Percentiles rank a stretch among this genome's conserved stretches.
Evolutionary conservation across 805 yeast species (phyloP).

Genomic region (Sugiyamaella smithiae): DNA sequence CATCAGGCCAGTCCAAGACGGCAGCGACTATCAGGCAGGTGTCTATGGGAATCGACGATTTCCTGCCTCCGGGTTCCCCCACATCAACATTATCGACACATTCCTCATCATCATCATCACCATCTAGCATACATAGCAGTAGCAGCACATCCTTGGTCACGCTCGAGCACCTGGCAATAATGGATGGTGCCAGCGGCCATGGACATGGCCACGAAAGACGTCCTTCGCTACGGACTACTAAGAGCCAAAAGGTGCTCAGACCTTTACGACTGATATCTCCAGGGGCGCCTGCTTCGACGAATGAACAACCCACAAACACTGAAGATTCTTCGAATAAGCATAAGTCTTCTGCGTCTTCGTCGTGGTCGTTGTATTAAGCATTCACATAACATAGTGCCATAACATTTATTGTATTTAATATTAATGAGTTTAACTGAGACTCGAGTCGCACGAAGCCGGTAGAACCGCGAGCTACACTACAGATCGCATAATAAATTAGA

Average conservation of each 20-base stretch:
- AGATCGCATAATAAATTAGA: too few species aligned
- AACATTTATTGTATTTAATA: too few species aligned
- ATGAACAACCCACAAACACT: too few species aligned
- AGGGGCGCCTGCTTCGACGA: too few species aligned
- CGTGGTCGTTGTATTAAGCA: too few species aligned
- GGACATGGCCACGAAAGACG: slow-evolving; percentile 3
- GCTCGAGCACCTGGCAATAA: slow-evolving; percentile 1
- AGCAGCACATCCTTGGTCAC: not conserved
- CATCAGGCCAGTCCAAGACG: not conserved
- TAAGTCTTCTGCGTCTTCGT: too few species aligned
- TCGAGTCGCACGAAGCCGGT: too few species aligned
- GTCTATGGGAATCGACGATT: slow-evolving; percentile 5
- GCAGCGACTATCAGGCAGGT: not conserved
- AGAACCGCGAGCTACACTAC: too few species aligned
- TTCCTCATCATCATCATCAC: slow-evolving; percentile 2
- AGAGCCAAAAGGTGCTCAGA: slow-evolving; percentile 1
- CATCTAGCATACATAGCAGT: slow-evolving; percentile 2
- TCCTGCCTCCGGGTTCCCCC: not conserved
- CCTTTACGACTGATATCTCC: not conserved
- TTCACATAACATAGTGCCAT: too few species aligned
- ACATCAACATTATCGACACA: not conserved
- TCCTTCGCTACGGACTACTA: slow-evolving; percentile 1
- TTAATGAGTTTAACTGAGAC: too few species aligned
- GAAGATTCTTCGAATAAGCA: too few species aligned
- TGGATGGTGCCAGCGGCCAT: slow-evolving; percentile 2